A percentile compares a stretch with the other conserved stretches of the same genome.
Conservation (phyloP, 768 basidiomycete genomes). For the Calocybe gangraenosa region DNA sequence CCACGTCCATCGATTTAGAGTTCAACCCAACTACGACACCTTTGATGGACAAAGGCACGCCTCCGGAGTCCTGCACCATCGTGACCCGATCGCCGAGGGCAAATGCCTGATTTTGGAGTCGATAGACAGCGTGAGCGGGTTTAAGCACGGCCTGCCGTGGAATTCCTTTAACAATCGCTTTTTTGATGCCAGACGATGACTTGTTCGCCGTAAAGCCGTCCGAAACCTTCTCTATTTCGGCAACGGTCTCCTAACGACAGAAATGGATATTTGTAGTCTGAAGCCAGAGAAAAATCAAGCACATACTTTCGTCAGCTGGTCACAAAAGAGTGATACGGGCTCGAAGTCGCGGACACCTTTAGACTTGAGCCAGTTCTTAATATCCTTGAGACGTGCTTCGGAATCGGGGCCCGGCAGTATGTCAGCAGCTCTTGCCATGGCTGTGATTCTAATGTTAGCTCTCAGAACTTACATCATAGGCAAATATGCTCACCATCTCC, state of each 20-base stretch:
- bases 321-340: conserved; percentile 87
- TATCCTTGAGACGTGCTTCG: conserved; percentile 69
- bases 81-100: conserved; percentile 89
- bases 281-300: too few species aligned
- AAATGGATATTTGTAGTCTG: too few species aligned
- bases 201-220: conserved; percentile 63
- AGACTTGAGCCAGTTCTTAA: conserved; percentile 80
- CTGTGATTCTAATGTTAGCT: conserved; percentile 34
- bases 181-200: conserved; percentile 67
- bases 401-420: conserved; percentile 52
- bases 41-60: conserved; percentile 86
- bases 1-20: conserved; percentile 84
- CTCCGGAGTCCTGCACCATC: conserved; percentile 94
- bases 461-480: conserved; percentile 1
- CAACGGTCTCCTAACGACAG: conserved; percentile 61
- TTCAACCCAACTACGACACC: conserved; percentile 92
- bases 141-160: conserved; percentile 92
- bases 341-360: conserved; percentile 90
- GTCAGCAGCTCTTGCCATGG: conserved; percentile 67
- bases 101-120: conserved; percentile 87
- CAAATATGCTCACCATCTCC: conserved; percentile 59
- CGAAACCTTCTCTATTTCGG: conserved; percentile 73
- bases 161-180: conserved; percentile 89
- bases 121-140: conserved; percentile 84
- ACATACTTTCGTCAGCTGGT: conserved; percentile 89